Conservation (phyloP, 163 green algal genomes). For the Smithsoniella earleae region DNA sequence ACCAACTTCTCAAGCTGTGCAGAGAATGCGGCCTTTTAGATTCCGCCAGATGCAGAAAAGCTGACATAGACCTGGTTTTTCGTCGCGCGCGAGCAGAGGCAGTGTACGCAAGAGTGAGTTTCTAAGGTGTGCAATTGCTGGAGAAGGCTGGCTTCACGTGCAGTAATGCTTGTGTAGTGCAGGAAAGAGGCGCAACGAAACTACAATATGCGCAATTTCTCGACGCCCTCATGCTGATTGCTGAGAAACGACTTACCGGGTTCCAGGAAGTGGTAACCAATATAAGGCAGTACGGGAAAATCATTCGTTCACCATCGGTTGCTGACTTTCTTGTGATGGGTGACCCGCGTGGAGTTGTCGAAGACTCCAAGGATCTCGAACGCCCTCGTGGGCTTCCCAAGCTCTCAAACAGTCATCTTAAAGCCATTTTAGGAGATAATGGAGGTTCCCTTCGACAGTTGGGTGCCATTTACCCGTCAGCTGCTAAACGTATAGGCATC, state of each 20-base stretch:
- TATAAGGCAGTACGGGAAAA: constrained; percentile 26
- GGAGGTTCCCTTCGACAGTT: no score
- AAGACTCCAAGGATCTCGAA: background rate
- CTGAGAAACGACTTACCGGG: constrained; percentile 37
- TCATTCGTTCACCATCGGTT: constrained; percentile 9
- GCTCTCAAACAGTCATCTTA: background rate
- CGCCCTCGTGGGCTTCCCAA: background rate
- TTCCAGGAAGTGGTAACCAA: constrained; percentile 35
- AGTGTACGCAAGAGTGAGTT: constrained; percentile 15
- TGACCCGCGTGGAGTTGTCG: background rate
- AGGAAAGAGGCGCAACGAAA: constrained; percentile 31
- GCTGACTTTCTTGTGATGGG: constrained; percentile 37
- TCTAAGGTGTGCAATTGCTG: constrained; percentile 9
- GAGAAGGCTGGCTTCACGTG: background rate
- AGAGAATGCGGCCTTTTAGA: constrained; percentile 40
- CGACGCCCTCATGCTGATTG: constrained; percentile 37
- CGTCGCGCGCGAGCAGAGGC: constrained; percentile 17
- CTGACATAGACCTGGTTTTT: constrained; percentile 42
- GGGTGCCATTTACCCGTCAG: no score
- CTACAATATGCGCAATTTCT: constrained; percentile 42
- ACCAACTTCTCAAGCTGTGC: constrained; percentile 44
- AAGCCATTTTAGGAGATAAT: no score
- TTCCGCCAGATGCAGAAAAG: constrained; percentile 33
- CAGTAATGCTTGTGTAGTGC: background rate
- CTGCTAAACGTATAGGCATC: no score